phyloP scores from a whole-genome alignment of 1,284 basidiomycete species.

The Cryptococcus jaspeensis region DNA sequence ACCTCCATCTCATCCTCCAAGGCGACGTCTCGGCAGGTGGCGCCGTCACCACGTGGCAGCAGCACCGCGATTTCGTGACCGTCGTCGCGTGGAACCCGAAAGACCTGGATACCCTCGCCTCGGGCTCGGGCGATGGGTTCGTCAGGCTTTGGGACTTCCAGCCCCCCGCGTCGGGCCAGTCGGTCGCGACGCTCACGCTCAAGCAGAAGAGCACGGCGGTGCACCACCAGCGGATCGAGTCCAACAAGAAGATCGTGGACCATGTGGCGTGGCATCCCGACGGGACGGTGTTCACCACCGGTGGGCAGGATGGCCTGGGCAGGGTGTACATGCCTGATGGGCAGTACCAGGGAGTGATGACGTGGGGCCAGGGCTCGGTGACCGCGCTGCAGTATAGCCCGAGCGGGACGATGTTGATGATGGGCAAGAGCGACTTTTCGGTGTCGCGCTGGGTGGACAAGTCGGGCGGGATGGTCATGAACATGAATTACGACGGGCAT shows the following conservation, averaged over 20 bases:
- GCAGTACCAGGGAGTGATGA: constrained; percentile 43
- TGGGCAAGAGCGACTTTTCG: constrained; percentile 39
- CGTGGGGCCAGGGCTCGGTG: constrained; percentile 40
- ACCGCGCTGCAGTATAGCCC: constrained; percentile 45
- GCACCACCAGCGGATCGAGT: constrained; percentile 42
- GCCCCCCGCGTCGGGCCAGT: constrained; percentile 1
- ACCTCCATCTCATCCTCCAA: neutral
- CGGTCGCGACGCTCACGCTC: constrained; percentile 9
- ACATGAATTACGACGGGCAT: constrained; percentile 35
- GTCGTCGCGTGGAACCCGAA: constrained; percentile 45
- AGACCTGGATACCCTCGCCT: constrained; percentile 38
- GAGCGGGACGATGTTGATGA: constrained; percentile 35
- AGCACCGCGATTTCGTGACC: constrained; percentile 40
- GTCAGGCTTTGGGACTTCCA: constrained; percentile 45
- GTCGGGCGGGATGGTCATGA: constrained; percentile 25
- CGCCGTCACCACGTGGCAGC: constrained; percentile 23
- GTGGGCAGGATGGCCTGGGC: constrained; percentile 38
- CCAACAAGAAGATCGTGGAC: constrained; percentile 36
- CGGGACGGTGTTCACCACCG: constrained; percentile 43
- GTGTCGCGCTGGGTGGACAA: constrained; percentile 22
- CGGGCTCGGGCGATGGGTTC: constrained; percentile 35
- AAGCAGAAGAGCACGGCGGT: constrained; percentile 25
- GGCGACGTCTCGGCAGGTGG: constrained; percentile 1
- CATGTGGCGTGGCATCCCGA: constrained; percentile 44
- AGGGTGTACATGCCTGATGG: constrained; percentile 45